Evolutionary conservation across 2,329 filamentous ascomycete genomes (phyloP), one percentile per base, ranked within the genome.

Genomic region (Neoscytalidium dimidiatum): DNA sequence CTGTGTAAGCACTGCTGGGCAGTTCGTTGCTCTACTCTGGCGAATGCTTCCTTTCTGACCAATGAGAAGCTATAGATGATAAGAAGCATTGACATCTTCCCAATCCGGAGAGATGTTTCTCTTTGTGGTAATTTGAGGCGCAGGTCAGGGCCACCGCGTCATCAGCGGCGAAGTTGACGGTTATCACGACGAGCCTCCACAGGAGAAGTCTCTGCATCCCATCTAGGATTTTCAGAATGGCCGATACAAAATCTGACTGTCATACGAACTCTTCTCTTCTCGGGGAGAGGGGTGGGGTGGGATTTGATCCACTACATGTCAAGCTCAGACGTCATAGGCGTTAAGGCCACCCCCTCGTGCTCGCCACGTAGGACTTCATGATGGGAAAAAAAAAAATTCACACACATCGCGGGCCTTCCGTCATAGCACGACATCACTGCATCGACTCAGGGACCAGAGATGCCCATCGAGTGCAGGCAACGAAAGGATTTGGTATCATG

Each of bases 301-400:
- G 6, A 13, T 9, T 11, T 33, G 49, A 31, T 52, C 49, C 49
- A 52, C 49, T 29, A 33, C 49, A 52, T 52, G 3, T 23, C 49
- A 28, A 23, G 26, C 13, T 7, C 21, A 11, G 49, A 52, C 49
- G 49, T 52, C 49, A 52, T 52, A 52, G 49, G 49, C 29, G 49
- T 52, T 52, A 43, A 57, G 53, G 53, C 53, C 53, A 57, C 53
- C 19, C n/a, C 49, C 49, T 33, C 49, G 49, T 52, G 49, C n/a
- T n/a, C 53, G 6, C 35, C 13, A 57, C 17, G 17, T 44, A 11
- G 35, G 44, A n/a, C 5, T 29, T 11, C 23, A 57, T 43, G 21
- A 43, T 28, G 35, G 29, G 53, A 29, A 57, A 19, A 41, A 23
- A 44, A 35, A 29, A 57, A 19, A 41, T 28, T 19, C 19, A 11